These are phyloP conservation scores for Epichloe glyceriae DNA, from an alignment of 2,329 filamentous ascomycete species.

Conservation along the genomic window DNA sequence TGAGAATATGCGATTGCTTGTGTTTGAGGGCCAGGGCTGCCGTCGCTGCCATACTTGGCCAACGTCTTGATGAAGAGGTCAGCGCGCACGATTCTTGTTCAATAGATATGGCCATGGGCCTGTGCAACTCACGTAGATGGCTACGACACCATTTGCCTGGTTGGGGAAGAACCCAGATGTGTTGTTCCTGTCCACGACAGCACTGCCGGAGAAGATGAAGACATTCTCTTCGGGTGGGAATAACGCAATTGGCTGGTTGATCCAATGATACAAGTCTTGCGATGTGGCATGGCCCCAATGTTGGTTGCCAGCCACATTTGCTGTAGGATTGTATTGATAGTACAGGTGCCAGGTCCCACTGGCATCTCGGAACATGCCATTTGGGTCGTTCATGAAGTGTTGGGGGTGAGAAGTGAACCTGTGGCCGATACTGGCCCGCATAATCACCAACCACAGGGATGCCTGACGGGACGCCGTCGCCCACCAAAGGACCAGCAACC, in stretches of 20 bases:
- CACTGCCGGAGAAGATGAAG: conserved; percentile 40
- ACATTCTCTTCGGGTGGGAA: conserved; percentile 31
- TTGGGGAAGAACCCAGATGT: conserved; percentile 52
- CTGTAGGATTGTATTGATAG: conserved; percentile 41
- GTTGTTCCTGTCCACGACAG: conserved; percentile 48
- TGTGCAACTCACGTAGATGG: conserved; percentile 22
- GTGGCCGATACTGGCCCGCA: conserved; percentile 10
- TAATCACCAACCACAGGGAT: conserved; percentile 12
- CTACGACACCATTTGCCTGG: conserved; percentile 48
- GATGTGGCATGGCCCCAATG: conserved; percentile 57
- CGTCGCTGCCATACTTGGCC: conserved; percentile 1
- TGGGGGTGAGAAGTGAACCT: conserved; percentile 5
- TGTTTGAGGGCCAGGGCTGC: conserved; percentile 22
- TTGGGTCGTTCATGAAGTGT: conserved; percentile 7
- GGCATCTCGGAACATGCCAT: conserved; percentile 32
- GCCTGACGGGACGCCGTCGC: conserved; percentile 11
- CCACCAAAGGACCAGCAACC: not conserved
- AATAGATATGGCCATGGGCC: no score
- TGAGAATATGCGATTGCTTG: conserved; percentile 50
- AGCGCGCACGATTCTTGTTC: not conserved
- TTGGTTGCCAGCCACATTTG: conserved; percentile 40
- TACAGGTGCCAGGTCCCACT: conserved; percentile 50
- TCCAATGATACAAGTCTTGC: conserved; percentile 49
- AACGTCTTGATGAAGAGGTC: conserved; percentile 12
- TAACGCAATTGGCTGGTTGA: conserved; percentile 50